Evolutionary conservation across 805 yeast species (phyloP), one percentile per base, ranked within the genome.

Genomic region (Peterozyma toletana): DNA sequence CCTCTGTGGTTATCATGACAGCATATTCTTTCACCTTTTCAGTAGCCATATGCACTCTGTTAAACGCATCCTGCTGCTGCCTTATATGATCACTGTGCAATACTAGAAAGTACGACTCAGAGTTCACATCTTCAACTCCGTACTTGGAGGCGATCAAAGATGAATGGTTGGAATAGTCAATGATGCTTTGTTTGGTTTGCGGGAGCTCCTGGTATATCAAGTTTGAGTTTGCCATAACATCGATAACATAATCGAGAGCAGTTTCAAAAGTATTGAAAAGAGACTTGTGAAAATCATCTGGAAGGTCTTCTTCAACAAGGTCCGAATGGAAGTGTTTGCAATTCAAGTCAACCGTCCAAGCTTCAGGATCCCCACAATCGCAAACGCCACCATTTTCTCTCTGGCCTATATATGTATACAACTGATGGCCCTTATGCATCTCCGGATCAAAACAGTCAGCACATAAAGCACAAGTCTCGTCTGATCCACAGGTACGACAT

Each of bases 281-380:
- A 0, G 75, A 57, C 2, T 49, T 50, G 29, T 50, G 58, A 11
- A 82, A 59, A 11, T 68, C 77, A 1, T 53, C 57, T 0, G 86
- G 79, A 10, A 82, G 44, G 1, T 50, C 50, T 15, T 47, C 48
- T 9, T 55, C 48, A 5, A 51, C 55, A 3, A 56, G 57, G 5
- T 52, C 59, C 7, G 63, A 60, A 38, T 57, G 47, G 35, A 60
- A 62, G 39, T 70, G 56, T 15, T 68, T 67, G 57, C 96, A 87
- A 11, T 64, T 54, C 37, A 78, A 64, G 1, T 69, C 61, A 13
- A 59, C 60, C 4, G 67, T 72, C 89, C 95, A 88, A 0, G 95
- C 95, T 55, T 86, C 95, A 0, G 80, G 77, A 54, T 88, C 96
- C 3, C 96, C 96, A 59, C 96, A 87, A 55, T 87, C 96, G 58